Base-by-base conservation (phyloP, 139 green algal species). In the Microglena sp. region DNA sequence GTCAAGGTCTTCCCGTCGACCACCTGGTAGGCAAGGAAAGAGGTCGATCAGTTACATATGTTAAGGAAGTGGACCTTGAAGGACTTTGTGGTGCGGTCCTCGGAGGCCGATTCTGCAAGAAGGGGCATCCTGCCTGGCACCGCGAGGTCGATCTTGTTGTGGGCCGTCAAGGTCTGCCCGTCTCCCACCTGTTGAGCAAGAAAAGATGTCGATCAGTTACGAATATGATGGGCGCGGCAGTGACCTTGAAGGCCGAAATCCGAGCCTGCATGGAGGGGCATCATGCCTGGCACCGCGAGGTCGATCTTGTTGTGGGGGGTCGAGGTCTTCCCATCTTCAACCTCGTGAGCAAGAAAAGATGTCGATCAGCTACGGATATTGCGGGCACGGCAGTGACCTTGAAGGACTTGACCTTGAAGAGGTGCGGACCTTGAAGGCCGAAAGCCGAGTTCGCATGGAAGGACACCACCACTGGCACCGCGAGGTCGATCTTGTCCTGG, bases 301-400 rank as follows among this genome's bases (percentile, higher is more conserved):
- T 72, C 55, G 35, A 71, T 58, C 61, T 74, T 78, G 81, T 95
- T 95, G 33, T 75, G 64, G 2, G 90, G 78, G 4, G 73, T 84
- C 31, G 74, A 45, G 2, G 28, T 69, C 31, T 64, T 54, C 6
- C 50, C 36, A 53, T 95, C 72, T 3, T 62, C 32, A 4, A 40
- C 18, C 54, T 61, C 27, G 18, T 58, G n/a, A 15, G n/a, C n/a
- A n/a, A n/a, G n/a, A n/a, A n/a, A n/a, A n/a, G n/a, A n/a, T n/a
- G n/a, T n/a, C n/a, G n/a, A n/a, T n/a, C n/a, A n/a, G n/a, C n/a
- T n/a, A n/a, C n/a, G n/a, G n/a, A n/a, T n/a, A n/a, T n/a, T n/a
- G n/a, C n/a, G n/a, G n/a, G n/a, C n/a, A n/a, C n/a, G n/a, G n/a
- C n/a, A n/a, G n/a, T n/a, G n/a, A n/a, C n/a, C n/a, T n/a, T n/a